phyloP scores from a whole-genome alignment of 768 basidiomycete species.

The Suillus hirtellus region DNA sequence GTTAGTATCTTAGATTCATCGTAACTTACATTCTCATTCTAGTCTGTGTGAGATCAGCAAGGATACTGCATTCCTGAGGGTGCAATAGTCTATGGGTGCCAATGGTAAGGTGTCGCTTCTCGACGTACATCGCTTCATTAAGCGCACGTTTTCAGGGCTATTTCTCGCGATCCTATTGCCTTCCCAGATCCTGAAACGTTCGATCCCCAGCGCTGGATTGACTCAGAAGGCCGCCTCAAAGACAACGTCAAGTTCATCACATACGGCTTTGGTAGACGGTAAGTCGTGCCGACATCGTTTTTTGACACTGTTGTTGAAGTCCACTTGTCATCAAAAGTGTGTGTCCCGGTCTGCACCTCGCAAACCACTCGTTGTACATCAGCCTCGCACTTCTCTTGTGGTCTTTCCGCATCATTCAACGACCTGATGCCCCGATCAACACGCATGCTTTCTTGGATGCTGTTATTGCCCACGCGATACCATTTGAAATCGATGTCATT shows the following conservation, averaged over 20 bases:
- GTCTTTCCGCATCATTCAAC: constrained; percentile 25
- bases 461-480: not conserved
- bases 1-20: not conserved
- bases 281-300: not conserved
- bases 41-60: not conserved
- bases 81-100: not conserved
- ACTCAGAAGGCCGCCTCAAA: not conserved
- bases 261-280: constrained; percentile 1
- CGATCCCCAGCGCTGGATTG: constrained; percentile 58
- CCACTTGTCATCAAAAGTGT: constrained; percentile 34
- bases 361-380: constrained; percentile 51
- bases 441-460: not conserved
- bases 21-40: not conserved
- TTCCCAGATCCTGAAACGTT: constrained; percentile 56
- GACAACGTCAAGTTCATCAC: not conserved
- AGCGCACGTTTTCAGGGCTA: not conserved
- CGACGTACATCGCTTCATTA: not conserved
- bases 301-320: not conserved
- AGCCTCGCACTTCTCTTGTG: constrained; percentile 61
- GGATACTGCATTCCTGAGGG: not conserved
- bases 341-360: constrained; percentile 58
- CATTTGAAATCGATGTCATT: not conserved
- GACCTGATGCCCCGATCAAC: not conserved
- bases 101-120: not conserved
- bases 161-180: constrained; percentile 26